A percentile compares a stretch with the other conserved stretches of the same genome.
phyloP scores from a whole-genome alignment of 495 filamentous ascomycete species.

The Hamigera avellanea region DNA sequence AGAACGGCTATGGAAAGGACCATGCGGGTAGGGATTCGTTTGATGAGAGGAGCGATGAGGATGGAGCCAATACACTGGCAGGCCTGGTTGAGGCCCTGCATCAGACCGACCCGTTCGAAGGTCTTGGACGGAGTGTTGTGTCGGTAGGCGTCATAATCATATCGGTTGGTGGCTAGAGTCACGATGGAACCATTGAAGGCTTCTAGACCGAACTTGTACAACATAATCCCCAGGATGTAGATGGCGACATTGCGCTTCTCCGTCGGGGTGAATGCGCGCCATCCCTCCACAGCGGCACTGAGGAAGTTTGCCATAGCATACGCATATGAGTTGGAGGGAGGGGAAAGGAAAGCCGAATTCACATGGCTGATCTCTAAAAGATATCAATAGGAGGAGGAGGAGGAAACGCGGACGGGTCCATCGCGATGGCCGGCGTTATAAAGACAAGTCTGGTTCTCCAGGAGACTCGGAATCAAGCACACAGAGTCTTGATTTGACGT shows the following conservation, averaged over 20 bases:
- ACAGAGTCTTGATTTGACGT: no score
- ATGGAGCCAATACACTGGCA: constrained; percentile 35
- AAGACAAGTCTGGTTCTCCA: no score
- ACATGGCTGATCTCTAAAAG: no score
- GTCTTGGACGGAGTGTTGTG: constrained; percentile 18
- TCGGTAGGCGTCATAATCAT: constrained; percentile 22
- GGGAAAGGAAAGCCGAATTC: no score
- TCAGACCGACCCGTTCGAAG: constrained; percentile 30
- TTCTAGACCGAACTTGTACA: constrained; percentile 34
- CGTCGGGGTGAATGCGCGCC: constrained; percentile 15
- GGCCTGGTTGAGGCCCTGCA: constrained; percentile 31
- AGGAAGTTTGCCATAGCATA: constrained; percentile 7
- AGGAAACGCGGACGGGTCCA: no score
- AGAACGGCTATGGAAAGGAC: constrained; percentile 24
- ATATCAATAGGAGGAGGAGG: no score
- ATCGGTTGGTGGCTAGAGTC: constrained; percentile 32
- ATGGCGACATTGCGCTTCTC: constrained; percentile 28
- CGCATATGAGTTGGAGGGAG: not conserved
- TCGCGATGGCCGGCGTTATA: no score
- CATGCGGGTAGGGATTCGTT: constrained; percentile 25
- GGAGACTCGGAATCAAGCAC: no score
- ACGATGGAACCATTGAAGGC: constrained; percentile 31
- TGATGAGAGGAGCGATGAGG: constrained; percentile 32
- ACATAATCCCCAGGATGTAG: constrained; percentile 18
- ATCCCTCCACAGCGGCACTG: constrained; percentile 4